Conservation (phyloP, 306 rosid species). For the Inga oerstediana region DNA sequence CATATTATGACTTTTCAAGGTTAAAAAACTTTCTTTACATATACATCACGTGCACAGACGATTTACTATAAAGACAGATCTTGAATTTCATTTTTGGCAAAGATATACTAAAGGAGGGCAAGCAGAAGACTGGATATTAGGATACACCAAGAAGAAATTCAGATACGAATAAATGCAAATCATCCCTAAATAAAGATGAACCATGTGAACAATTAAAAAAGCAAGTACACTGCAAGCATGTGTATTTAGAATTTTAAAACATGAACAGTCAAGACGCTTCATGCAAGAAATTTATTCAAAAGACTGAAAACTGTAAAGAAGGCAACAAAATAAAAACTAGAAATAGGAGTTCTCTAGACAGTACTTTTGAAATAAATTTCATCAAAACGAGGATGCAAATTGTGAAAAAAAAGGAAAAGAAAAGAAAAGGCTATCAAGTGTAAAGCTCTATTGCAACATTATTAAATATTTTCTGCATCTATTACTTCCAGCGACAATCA, state of each 20-base stretch:
- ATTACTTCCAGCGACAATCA: constrained; percentile 14
- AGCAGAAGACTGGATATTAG: background rate
- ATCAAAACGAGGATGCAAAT: constrained; percentile 4
- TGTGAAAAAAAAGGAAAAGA: background rate
- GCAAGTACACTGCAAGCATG: constrained; percentile 3
- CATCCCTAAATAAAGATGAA: background rate
- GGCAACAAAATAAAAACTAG: constrained; percentile 4
- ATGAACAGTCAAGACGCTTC: constrained; percentile 13
- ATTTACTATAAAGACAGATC: background rate
- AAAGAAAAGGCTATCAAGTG: background rate
- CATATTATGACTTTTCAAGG: background rate
- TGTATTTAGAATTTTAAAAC: background rate
- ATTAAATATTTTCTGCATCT: background rate
- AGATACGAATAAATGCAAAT: constrained; percentile 8
- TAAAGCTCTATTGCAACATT: background rate
- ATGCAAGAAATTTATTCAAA: background rate
- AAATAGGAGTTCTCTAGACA: background rate
- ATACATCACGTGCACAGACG: background rate
- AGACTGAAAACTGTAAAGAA: constrained; percentile 5
- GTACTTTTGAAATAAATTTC: background rate
- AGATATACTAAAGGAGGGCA: background rate
- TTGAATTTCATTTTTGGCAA: constrained; percentile 4
- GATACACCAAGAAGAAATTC: background rate
- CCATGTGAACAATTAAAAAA: constrained; percentile 21
- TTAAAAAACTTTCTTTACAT: background rate